Conservation (phyloP, 1,284 basidiomycete genomes). For the Schizophyllum commune region DNA sequence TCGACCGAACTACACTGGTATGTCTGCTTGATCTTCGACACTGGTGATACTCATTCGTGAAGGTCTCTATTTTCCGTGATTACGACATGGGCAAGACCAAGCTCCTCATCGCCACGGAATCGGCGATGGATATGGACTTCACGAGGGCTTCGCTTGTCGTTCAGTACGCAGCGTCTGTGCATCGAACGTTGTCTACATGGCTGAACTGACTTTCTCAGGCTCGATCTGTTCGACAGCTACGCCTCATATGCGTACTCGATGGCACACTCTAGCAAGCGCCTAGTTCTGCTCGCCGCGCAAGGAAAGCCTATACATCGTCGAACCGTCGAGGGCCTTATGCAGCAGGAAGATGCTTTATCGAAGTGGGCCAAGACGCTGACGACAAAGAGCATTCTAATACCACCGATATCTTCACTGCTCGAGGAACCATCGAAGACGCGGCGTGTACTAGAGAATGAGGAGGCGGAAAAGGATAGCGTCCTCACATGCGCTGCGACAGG, state of each 20-base stretch:
- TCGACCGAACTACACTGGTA: not conserved
- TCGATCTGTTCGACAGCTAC: slow-evolving; percentile 53
- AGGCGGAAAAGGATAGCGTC: slow-evolving; percentile 22
- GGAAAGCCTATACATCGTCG: slow-evolving; percentile 47
- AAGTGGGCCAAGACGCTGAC: slow-evolving; percentile 41
- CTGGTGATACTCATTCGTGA: not conserved
- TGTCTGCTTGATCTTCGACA: not conserved
- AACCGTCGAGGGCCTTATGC: slow-evolving; percentile 31
- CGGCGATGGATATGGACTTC: slow-evolving; percentile 49
- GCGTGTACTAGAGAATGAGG: slow-evolving; percentile 31
- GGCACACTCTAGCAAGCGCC: slow-evolving; percentile 36
- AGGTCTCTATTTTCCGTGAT: slow-evolving; percentile 35
- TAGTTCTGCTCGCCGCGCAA: slow-evolving; percentile 58
- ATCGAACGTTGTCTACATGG: not conserved
- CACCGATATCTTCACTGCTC: slow-evolving; percentile 37
- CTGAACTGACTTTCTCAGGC: slow-evolving; percentile 30
- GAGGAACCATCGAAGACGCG: no score
- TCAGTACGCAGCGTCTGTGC: slow-evolving; percentile 32
- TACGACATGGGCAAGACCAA: slow-evolving; percentile 53
- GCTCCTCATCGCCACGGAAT: slow-evolving; percentile 51
- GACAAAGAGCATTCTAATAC: slow-evolving; percentile 28
- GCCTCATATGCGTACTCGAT: slow-evolving; percentile 47
- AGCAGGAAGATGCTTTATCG: slow-evolving; percentile 26
- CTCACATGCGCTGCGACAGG: slow-evolving; percentile 53
- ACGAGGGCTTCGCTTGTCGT: slow-evolving; percentile 48